Evolutionary conservation across 345 rosid genomes (phyloP), one percentile per base, ranked within the genome.

Genomic region (Populus simonii): DNA sequence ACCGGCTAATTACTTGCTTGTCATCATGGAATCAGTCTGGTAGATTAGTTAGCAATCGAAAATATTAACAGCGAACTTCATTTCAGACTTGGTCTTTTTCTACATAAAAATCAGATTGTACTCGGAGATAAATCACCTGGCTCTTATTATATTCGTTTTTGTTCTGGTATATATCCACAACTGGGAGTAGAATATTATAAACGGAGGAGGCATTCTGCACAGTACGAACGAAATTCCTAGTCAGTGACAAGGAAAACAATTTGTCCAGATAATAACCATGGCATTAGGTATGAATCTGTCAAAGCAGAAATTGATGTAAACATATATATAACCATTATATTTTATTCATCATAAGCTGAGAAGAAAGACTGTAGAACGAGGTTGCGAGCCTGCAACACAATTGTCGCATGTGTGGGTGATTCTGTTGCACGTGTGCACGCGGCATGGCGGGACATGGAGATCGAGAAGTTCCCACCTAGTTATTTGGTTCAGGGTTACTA

Each of bases 241-340:
- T 47, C 57, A 12, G 29, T 23, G 18, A 15, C 15, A 18, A 5
- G 12, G n/a, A 70, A 33, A 33, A 5, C 0, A 33, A 4, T 0
- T 33, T 33, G 36, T 33, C 36, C 6, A 39, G 10, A 39, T 39
- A 68, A 71, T 15, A 71, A 71, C 59, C 12, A 38, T 2, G n/a
- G 16, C 7, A 71, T 49, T 71, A 71, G 74, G 62, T 51, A 15
- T 8, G 65, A 72, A 51, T 51, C 33, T 41, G 61, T 72, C 74
- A 72, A 72, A 72, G 43, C 49, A 69, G 49, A 27, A 29, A 39
- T 41, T 22, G 43, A 39, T 39, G 43, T 8, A 39, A 69, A 3
- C 5, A 39, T 41, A 27, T 33, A 41, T 41, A 41, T 41, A 41
- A 41, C 45, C 45, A 41, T 41, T 10, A 41, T 41, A 10, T 41